Evolutionary conservation across 2,329 filamentous ascomycete genomes (phyloP), one percentile per base, ranked within the genome.

Genomic region (Trichoderma simmonsii): DNA sequence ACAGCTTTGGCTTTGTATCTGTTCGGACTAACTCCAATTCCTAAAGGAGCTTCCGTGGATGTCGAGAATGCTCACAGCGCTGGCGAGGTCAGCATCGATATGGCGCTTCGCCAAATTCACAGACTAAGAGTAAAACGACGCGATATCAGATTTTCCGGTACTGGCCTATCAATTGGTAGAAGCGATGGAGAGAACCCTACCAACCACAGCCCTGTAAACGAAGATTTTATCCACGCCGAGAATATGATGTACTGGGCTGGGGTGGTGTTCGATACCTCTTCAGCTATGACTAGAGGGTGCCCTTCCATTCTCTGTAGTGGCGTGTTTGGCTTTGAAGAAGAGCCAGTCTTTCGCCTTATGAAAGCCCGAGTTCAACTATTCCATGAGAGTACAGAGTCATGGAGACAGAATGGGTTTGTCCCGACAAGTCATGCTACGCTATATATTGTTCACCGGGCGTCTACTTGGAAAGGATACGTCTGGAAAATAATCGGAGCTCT

Each of bases 231-330:
- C 39, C 64, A 67, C 11, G 64, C 64, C 18, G 64, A 67, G 14
- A 67, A 59, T 21, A 67, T 67, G 64, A 67, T 67, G 54, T 67
- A 67, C 18, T 67, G 64, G 64, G 64, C 64, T 18, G 64, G 64
- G 15, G 64, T 67, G 2, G 64, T 67, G 6, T 67, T 67, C 3
- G 64, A 67, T 43, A 67, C 64, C 7, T 67, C 64, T 21, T 59
- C 54, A 3, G 8, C 64, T 6, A 67, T 67, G 64, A 67, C 64
- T 3, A 67, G 64, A 43, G 64, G 64, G 4, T 39, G 54, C 5
- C 64, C 64, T 7, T 67, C 64, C 0, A 67, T 67, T 2, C 51
- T 67, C 15, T 67, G 64, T 6, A 67, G 64, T 12, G 64, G 64
- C 15, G 64, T 67, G 3, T 67, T 67, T 59, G 64, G 64, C 9